Evolutionary conservation across 1,284 basidiomycete species (phyloP).

Genomic region (Microbotryum silenes-acaulis): DNA sequence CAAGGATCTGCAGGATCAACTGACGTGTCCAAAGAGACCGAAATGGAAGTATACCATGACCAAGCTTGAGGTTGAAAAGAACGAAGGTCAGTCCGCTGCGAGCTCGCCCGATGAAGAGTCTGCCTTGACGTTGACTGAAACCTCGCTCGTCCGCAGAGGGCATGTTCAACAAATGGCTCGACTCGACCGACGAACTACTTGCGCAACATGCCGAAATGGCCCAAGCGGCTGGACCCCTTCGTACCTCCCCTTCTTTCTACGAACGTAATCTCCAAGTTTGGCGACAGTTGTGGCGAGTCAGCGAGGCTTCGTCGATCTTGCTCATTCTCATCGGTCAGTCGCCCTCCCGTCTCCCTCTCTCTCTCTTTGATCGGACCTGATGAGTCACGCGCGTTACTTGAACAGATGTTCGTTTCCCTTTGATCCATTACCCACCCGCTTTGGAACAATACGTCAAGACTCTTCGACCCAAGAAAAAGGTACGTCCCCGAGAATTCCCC

Average conservation of each 20-base stretch:
- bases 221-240: neutral
- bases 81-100: conserved; percentile 21
- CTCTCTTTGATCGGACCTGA: neutral
- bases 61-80: conserved; percentile 33
- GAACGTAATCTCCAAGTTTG: conserved; percentile 87
- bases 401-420: conserved; percentile 70
- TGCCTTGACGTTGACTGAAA: neutral
- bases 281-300: conserved; percentile 62
- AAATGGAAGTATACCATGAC: conserved; percentile 52
- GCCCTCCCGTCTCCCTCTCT: conserved; percentile 14
- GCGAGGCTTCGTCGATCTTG: conserved; percentile 40
- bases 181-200: conserved; percentile 18
- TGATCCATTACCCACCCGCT: conserved; percentile 50
- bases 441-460: conserved; percentile 46
- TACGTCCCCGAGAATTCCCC: too few species aligned
- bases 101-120: neutral
- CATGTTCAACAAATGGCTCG: conserved; percentile 32
- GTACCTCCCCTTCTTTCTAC: conserved; percentile 60
- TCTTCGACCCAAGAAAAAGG: conserved; percentile 22
- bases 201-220: conserved; percentile 1
- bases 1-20: neutral
- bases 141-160: conserved; percentile 20
- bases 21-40: conserved; percentile 61
- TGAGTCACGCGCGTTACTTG: neutral
- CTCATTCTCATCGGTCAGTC: conserved; percentile 21